Percentiles rank a stretch among this genome's conserved stretches.
Evolutionary conservation across 345 rosid species (phyloP).

Genomic region (Capsella bursapastoris): DNA sequence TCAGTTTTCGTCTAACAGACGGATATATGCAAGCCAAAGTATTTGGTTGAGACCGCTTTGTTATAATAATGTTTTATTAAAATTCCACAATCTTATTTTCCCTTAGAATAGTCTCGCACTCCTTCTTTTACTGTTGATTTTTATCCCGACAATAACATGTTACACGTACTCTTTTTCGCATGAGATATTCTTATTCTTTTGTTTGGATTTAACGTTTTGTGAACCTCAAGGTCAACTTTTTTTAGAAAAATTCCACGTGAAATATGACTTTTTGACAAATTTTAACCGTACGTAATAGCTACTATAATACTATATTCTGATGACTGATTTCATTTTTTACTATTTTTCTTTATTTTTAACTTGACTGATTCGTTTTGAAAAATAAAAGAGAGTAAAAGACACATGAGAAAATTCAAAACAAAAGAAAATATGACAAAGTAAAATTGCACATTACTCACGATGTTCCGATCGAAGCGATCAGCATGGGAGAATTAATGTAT

Average conservation of each 20-base stretch:
- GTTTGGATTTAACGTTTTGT: neutral
- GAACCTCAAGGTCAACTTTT: neutral
- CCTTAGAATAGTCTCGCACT: slow-evolving; percentile 40
- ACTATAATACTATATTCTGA: no score
- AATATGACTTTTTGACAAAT: slow-evolving; percentile 14
- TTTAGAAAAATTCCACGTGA: neutral
- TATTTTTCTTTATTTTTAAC: no score
- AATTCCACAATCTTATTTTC: neutral
- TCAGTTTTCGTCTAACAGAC: neutral
- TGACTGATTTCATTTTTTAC: neutral
- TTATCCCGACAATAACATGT: slow-evolving; percentile 11
- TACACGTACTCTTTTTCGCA: slow-evolving; percentile 1
- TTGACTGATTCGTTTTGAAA: neutral
- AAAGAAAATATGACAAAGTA: no score
- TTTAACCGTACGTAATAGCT: neutral
- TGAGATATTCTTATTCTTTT: neutral
- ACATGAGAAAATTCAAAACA: no score
- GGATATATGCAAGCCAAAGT: no score
- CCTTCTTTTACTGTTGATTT: slow-evolving; percentile 41
- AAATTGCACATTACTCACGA: no score
- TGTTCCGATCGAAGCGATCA: no score
- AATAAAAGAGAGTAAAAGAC: no score
- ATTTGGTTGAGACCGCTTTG: no score
- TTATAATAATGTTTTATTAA: neutral
- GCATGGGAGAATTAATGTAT: no score